These are phyloP conservation scores for Candida tibetensis DNA, from an alignment of 805 yeast genomes.

Conservation along the genomic window DNA sequence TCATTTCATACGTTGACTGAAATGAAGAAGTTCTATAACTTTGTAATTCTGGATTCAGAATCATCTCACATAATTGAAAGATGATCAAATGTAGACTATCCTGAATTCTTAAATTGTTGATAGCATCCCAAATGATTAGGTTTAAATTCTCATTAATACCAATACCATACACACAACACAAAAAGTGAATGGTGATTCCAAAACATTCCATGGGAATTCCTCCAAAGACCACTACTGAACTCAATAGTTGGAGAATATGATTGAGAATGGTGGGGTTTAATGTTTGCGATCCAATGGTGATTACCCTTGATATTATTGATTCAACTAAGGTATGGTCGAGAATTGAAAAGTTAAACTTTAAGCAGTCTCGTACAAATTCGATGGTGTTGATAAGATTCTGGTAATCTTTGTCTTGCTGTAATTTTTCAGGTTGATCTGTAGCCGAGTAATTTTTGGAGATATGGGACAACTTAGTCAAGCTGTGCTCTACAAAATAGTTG, in stretches of 20 bases:
- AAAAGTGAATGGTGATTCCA: constrained; percentile 36
- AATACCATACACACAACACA: constrained; percentile 43
- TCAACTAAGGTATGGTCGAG: constrained; percentile 38
- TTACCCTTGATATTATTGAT: constrained; percentile 29
- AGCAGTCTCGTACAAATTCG: constrained; percentile 40
- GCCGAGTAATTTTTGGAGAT: constrained; percentile 2
- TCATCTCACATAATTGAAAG: constrained; percentile 17
- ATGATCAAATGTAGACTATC: constrained; percentile 30
- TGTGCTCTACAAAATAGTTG: constrained; percentile 10
- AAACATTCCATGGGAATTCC: constrained; percentile 42
- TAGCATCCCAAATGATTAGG: constrained; percentile 36
- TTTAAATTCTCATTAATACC: constrained; percentile 31
- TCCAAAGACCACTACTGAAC: constrained; percentile 45
- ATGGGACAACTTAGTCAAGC: neutral
- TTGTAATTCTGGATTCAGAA: constrained; percentile 22
- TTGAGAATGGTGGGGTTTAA: constrained; percentile 33
- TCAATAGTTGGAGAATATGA: constrained; percentile 41
- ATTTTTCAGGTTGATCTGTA: neutral
- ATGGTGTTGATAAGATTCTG: constrained; percentile 20
- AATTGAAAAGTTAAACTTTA: constrained; percentile 46
- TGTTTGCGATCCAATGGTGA: constrained; percentile 40
- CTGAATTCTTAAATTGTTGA: constrained; percentile 36
- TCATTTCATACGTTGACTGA: constrained; percentile 2
- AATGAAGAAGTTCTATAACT: constrained; percentile 3
- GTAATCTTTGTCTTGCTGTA: constrained; percentile 10